phyloP scores from a whole-genome alignment of 352 stramenopile genomes.

The Globisporangium solare region DNA sequence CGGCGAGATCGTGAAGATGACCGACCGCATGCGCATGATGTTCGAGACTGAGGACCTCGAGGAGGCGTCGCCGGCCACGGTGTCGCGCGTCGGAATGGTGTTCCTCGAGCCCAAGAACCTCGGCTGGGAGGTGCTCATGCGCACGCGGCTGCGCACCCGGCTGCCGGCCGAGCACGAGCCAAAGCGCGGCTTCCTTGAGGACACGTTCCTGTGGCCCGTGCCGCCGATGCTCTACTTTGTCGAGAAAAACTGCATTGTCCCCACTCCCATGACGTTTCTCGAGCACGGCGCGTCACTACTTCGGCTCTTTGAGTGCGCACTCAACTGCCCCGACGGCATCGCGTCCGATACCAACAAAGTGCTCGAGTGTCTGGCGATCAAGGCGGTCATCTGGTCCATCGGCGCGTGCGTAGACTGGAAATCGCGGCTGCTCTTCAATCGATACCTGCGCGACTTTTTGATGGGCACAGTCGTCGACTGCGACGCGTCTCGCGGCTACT shows the following conservation, averaged over 20 bases:
- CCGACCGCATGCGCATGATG: constrained; percentile 93
- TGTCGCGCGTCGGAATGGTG: constrained; percentile 92
- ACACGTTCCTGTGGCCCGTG: constrained; percentile 89
- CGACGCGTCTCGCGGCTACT: constrained; percentile 39
- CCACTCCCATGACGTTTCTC: constrained; percentile 84
- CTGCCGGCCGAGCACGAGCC: constrained; percentile 31
- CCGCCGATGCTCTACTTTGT: constrained; percentile 91
- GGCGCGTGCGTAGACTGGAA: constrained; percentile 88
- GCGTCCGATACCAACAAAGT: constrained; percentile 66
- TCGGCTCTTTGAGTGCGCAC: constrained; percentile 75
- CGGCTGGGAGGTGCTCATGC: constrained; percentile 85
- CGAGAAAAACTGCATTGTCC: constrained; percentile 83
- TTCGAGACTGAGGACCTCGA: constrained; percentile 93
- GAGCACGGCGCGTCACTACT: constrained; percentile 87
- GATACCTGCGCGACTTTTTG: constrained; percentile 76
- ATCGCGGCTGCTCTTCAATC: constrained; percentile 78
- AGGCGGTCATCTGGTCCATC: constrained; percentile 89
- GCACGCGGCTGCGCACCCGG: constrained; percentile 78
- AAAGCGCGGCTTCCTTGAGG: constrained; percentile 46
- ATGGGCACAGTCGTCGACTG: constrained; percentile 27
- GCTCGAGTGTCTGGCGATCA: constrained; percentile 86
- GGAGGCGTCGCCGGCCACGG: constrained; percentile 84
- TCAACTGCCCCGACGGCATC: constrained; percentile 52
- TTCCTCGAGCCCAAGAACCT: constrained; percentile 91
- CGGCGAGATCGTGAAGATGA: constrained; percentile 95